Base-by-base conservation (phyloP, 345 rosid genomes). In the Boechera stricta region DNA sequence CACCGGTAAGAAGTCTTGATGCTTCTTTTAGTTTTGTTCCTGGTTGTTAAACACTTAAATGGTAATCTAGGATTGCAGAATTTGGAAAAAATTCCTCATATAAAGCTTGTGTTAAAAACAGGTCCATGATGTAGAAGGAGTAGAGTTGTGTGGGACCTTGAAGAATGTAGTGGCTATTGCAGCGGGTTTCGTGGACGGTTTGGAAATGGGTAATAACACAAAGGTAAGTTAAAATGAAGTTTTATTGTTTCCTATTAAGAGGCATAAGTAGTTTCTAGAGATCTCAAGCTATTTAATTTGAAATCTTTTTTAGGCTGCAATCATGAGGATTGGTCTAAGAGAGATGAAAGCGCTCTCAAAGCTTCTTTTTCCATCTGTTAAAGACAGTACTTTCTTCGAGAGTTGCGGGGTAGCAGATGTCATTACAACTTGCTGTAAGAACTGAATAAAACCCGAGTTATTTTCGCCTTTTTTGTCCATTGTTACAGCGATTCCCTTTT, bases 341-440 rank as follows among this genome's bases (percentile, higher is more conserved):
- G 99, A 95, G 82, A 95, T 95, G 98, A 92, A 74, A 84, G 89
- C 86, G 42, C 88, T 95, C 33, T 95, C 96, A 39, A 89, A 92
- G 86, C 85, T 89, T 48, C 61, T 91, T 82, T 95, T 89, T 83
- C 83, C 96, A 18, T 89, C 98, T 11, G 96, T 92, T 69, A 86
- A 86, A 80, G 97, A 91, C 83, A 85, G 80, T 79, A 91, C 97
- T 73, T 91, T 90, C 89, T 91, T 92, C 39, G 99, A 92, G 83
- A 95, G 99, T 85, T 92, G 97, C 10, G 99, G 99, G 15, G 91
- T 92, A 36, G 97, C 99, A 67, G 98, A 95, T 81, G 83, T 95
- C 66, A 89, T 92, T 79, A 92, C 97, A 31, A 95, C 98, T 68
- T 91, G 96, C 88, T 82, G 98, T 91, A 89, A 88, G 93, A 42